Base-by-base conservation (phyloP, 1,284 basidiomycete genomes). In the Cutaneotrichosporon cavernicola region DNA sequence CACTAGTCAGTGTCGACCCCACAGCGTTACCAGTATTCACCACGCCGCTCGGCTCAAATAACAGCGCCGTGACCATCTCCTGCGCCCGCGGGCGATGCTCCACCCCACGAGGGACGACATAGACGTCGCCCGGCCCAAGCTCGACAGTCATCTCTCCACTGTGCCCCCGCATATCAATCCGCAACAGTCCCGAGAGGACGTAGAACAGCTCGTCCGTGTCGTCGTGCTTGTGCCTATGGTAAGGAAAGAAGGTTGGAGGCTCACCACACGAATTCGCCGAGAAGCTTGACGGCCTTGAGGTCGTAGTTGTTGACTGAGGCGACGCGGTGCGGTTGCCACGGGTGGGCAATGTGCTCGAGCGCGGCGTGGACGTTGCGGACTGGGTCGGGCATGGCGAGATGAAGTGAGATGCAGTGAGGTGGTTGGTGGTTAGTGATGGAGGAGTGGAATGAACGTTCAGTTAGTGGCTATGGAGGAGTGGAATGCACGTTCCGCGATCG, bases 161-260 rank as follows among this genome's bases (percentile, higher is more conserved):
- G 18, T 32, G 4, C 10, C 34, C 46, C 30, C 60, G 59, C 13
- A 61, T 11, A 26, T 61, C 60, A 9, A 65, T 65, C 26, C 14
- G 1, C 7, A 65, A 40, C 32, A 3, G 34, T 8, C 63, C 63
- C 5, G 32, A 22, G 10, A 61, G 40, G 6, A 65, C 60, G 34
- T 55, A 65, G 51, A 65, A 65, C 26, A 65, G 50, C 56, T 65
- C 63, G 63, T 65, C 63, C 8, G 38, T 51, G 21, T 60, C 63
- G n/a, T 46, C 36, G 51, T 65, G 63, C 38, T 43, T n/a, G 56
- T 65, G 63, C 51, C 51, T 53, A 18, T 31, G 4, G 18, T 34
- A 26, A 50, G 51, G 47, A 18, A 22, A 11, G 49, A 10, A 14
- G 49, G 49, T 5, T 11, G 6, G 49, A 11, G 18, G 43, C 51